Evolutionary conservation across 176 grass and related monocot genomes (phyloP), one percentile per base, ranked within the genome.

Genomic region (Secale cereale): DNA sequence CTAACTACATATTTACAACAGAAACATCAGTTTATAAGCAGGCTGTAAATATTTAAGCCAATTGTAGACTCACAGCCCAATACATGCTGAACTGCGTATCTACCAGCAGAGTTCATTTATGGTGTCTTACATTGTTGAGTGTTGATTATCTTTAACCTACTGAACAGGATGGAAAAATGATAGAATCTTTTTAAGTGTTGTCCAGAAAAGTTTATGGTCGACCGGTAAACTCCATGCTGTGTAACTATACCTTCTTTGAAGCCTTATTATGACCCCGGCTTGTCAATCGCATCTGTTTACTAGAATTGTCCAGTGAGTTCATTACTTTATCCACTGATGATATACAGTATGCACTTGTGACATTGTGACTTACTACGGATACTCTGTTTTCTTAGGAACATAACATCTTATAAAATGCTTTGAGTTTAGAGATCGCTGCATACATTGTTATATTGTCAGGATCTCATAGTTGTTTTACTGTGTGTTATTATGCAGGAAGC

Each of bases 401-500:
- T 68, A 23, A n/a, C 50, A 27, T 85, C 27, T 78, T 60, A 23
- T 14, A 68, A 82, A 35, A 67, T 59, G 11, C 41, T 71, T 65
- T n/a, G 31, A 29, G 9, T n/a, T n/a, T n/a, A n/a, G n/a, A n/a
- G n/a, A n/a, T n/a, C 19, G 80, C 22, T 80, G 29, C 10, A 54
- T 31, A 26, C 35, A 43, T 16, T 76, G 60, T 28, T 65, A 26
- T 36, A 39, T 73, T 7, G 10, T 37, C 22, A 81, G n/a, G 33
- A 12, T 20, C 76, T 61, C 25, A 40, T 82, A 52, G 66, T 17
- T 32, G 14, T 62, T 73, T 19, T 16, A 20, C 19, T 56, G 77
- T 48, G 45, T 86, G 8, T 22, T 75, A 57, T 23, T 74, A 60
- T 76, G 79, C 39, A 98, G 95, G 92, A 90, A 74, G 89, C 89